A percentile compares a stretch with the other conserved stretches of the same genome.
Conservation (phyloP, 169 alveolate species). For the Plasmodium vivax region DNA sequence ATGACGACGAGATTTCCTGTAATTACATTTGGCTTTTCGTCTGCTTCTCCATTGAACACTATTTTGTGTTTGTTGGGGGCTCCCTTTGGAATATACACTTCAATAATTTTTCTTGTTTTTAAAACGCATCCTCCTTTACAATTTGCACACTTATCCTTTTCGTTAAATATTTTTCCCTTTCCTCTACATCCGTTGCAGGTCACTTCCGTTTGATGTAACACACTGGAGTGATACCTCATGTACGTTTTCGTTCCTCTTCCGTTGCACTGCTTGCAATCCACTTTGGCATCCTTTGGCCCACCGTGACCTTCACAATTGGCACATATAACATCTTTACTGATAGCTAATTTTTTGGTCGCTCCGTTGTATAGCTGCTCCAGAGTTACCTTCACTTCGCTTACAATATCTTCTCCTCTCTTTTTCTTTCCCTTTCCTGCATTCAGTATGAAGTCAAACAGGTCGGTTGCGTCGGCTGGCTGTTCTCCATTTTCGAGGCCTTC, state of each 20-base stretch:
- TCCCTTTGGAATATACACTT: slow-evolving; percentile 96
- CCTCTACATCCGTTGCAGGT: slow-evolving; percentile 94
- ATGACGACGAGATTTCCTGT: slow-evolving; percentile 94
- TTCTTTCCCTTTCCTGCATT: slow-evolving; percentile 95
- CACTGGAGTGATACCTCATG: slow-evolving; percentile 92
- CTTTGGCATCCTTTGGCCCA: slow-evolving; percentile 94
- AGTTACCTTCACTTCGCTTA: slow-evolving; percentile 92
- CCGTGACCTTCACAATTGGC: slow-evolving; percentile 97
- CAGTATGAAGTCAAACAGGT: slow-evolving; percentile 93
- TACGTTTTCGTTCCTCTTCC: slow-evolving; percentile 94
- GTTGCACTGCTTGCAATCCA: slow-evolving; percentile 94
- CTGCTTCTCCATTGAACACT: slow-evolving; percentile 96
- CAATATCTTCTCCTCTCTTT: slow-evolving; percentile 92
- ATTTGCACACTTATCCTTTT: slow-evolving; percentile 91
- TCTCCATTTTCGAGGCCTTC: slow-evolving; percentile 96
- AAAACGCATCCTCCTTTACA: slow-evolving; percentile 92
- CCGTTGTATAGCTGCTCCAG: slow-evolving; percentile 98
- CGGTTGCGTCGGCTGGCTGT: slow-evolving; percentile 88
- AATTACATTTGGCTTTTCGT: slow-evolving; percentile 94
- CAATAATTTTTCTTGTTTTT: slow-evolving; percentile 93
- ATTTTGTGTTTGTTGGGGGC: slow-evolving; percentile 95
- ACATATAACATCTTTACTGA: slow-evolving; percentile 95
- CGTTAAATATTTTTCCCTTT: slow-evolving; percentile 90
- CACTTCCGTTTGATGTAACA: slow-evolving; percentile 92
- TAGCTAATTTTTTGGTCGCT: slow-evolving; percentile 92